Percentiles rank a stretch among this genome's conserved stretches.
phyloP scores from a whole-genome alignment of 192 early-diverging fungal genomes.

The Mortierella claussenii region DNA sequence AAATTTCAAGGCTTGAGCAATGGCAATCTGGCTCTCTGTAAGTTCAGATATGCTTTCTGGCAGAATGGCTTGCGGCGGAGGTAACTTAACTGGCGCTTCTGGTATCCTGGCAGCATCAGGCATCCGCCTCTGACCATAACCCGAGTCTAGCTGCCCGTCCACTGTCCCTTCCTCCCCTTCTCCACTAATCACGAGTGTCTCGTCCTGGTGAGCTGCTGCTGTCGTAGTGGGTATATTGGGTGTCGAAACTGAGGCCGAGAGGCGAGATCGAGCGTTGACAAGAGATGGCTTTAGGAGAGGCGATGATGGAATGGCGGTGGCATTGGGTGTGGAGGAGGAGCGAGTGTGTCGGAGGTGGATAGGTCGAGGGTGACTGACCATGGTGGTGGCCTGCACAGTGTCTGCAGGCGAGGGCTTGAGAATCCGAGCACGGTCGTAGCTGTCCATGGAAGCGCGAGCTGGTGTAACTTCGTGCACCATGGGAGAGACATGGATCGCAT shows the following conservation, averaged over 20 bases:
- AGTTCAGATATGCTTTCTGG: too few relatives aligned
- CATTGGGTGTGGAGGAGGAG: conserved; percentile 7
- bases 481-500: conserved; percentile 13
- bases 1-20: not conserved
- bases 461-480: not conserved
- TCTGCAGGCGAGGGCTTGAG: conserved; percentile 23
- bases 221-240: conserved; percentile 21
- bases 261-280: not conserved
- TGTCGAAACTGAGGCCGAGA: conserved; percentile 4
- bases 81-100: too few relatives aligned
- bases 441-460: conserved; percentile 19
- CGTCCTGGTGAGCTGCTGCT: not conserved
- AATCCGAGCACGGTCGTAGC: conserved; percentile 25
- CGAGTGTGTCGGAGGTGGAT: conserved; percentile 12
- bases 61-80: too few relatives aligned
- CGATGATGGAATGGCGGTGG: not conserved
- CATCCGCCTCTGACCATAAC: not conserved
- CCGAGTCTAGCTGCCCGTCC: not conserved
- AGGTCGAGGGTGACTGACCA: conserved; percentile 35
- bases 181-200: not conserved
- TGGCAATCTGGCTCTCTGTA: not conserved
- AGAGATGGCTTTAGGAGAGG: not conserved
- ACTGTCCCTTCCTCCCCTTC: not conserved
- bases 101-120: too few relatives aligned
- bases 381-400: conserved; percentile 27